Percentiles rank a stretch among this genome's conserved stretches.
Evolutionary conservation across 2,329 filamentous ascomycete species (phyloP).

Genomic region (Scortechinia acanthostroma): DNA sequence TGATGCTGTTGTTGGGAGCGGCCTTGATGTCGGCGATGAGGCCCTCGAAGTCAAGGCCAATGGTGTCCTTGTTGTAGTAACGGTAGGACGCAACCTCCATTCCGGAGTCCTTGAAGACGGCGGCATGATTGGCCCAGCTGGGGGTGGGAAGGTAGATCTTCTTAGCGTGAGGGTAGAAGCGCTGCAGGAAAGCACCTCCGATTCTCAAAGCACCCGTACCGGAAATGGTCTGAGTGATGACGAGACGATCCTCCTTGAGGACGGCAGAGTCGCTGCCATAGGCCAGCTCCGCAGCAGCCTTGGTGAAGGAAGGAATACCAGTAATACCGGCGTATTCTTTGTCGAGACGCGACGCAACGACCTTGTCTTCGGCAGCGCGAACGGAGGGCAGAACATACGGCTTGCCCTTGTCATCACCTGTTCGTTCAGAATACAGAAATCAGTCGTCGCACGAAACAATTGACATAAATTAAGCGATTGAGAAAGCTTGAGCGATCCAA

Average conservation of each 20-base stretch:
- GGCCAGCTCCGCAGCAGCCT: slow-evolving; percentile 81
- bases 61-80: slow-evolving; percentile 99
- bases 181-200: slow-evolving; percentile 83
- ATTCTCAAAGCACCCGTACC: slow-evolving; percentile 94
- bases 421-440: slow-evolving; percentile 15
- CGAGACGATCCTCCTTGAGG: slow-evolving; percentile 60
- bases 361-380: slow-evolving; percentile 77
- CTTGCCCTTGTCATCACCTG: slow-evolving; percentile 81
- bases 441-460: not conserved
- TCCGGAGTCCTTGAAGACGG: slow-evolving; percentile 89
- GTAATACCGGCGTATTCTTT: slow-evolving; percentile 99
- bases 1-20: slow-evolving; percentile 59
- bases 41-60: slow-evolving; percentile 93
- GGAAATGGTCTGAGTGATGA: slow-evolving; percentile 95
- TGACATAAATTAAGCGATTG: not conserved
- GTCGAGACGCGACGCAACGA: slow-evolving; percentile 72
- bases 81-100: slow-evolving; percentile 89
- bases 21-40: slow-evolving; percentile 84
- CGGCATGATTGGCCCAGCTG: slow-evolving; percentile 96
- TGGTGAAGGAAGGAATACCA: slow-evolving; percentile 87
- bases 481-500: not conserved
- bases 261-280: slow-evolving; percentile 76
- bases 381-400: slow-evolving; percentile 96
- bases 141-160: slow-evolving; percentile 93
- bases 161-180: slow-evolving; percentile 86